These are phyloP conservation scores for Candida tibetensis DNA, from an alignment of 805 yeast species.

Conservation along the genomic window DNA sequence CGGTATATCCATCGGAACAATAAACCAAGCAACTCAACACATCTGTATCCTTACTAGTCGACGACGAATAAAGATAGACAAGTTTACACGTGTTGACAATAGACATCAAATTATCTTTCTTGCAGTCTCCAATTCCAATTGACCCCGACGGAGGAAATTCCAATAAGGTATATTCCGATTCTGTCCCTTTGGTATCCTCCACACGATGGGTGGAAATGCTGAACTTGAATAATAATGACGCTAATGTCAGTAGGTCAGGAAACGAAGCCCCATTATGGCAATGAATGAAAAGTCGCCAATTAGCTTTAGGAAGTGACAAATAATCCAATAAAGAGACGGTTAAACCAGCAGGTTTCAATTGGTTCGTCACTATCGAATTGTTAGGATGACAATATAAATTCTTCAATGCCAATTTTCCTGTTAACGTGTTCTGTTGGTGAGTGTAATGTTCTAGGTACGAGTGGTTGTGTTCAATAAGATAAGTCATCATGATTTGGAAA, in stretches of 20 bases:
- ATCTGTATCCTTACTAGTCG: conserved; percentile 31
- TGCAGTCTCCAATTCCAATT: conserved; percentile 68
- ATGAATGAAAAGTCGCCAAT: conserved; percentile 54
- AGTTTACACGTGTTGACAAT: conserved; percentile 70
- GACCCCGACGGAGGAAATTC: conserved; percentile 86
- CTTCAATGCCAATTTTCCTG: conserved; percentile 1
- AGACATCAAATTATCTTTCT: conserved; percentile 57
- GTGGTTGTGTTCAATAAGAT: conserved; percentile 10
- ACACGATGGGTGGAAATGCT: conserved; percentile 24
- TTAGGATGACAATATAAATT: conserved; percentile 46
- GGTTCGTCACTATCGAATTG: conserved; percentile 46
- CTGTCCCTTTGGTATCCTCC: conserved; percentile 17
- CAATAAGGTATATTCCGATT: conserved; percentile 28
- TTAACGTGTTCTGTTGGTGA: conserved; percentile 4
- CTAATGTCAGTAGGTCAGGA: conserved; percentile 44
- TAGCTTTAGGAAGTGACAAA: conserved; percentile 46
- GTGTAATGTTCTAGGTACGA: conserved; percentile 7
- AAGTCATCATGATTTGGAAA: conserved; percentile 41
- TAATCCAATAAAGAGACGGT: conserved; percentile 10
- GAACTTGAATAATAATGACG: conserved; percentile 31
- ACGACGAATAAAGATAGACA: conserved; percentile 42
- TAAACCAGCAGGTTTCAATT: conserved; percentile 1
- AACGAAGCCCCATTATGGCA: conserved; percentile 61
- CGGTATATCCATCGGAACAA: conserved; percentile 92
- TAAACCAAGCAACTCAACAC: conserved; percentile 53